phyloP scores from a whole-genome alignment of 1,284 basidiomycete species.

The Vanrija sp. region DNA sequence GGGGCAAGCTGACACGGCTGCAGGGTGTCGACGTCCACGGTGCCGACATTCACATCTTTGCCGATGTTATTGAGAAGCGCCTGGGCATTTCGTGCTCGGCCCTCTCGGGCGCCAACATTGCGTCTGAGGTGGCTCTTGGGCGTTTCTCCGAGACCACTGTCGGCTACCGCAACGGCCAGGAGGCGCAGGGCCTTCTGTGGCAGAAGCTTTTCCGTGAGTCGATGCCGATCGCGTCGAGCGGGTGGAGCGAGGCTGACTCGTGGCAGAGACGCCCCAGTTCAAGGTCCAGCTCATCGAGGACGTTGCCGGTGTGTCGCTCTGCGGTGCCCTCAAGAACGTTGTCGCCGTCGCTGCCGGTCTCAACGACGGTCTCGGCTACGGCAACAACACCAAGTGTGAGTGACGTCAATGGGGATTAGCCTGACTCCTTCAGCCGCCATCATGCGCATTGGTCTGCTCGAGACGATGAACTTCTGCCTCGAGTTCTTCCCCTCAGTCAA shows the following conservation, averaged over 20 bases:
- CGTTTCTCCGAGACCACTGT: conserved; percentile 59
- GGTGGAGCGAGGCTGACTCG: conserved; percentile 2
- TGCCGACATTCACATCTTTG: conserved; percentile 56
- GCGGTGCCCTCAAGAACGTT: conserved; percentile 58
- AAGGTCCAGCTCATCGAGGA: conserved; percentile 56
- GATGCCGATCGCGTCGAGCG: background rate
- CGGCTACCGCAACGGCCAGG: conserved; percentile 51
- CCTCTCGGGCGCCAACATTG: conserved; percentile 59
- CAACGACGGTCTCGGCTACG: conserved; percentile 56
- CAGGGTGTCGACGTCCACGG: conserved; percentile 53
- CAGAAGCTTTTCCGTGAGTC: conserved; percentile 51
- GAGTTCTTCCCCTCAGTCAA: conserved; percentile 57
- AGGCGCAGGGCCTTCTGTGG: conserved; percentile 51
- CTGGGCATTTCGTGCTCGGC: conserved; percentile 56
- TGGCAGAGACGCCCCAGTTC: conserved; percentile 51
- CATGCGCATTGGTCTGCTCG: conserved; percentile 55
- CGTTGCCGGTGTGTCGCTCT: conserved; percentile 55
- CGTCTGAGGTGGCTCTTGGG: conserved; percentile 55
- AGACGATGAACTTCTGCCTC: conserved; percentile 53
- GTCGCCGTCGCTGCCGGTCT: conserved; percentile 58
- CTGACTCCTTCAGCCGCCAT: conserved; percentile 50
- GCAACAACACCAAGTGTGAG: conserved; percentile 57
- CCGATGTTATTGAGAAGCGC: conserved; percentile 56
- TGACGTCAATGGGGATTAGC: background rate
- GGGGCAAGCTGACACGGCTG: conserved; percentile 3